Evolutionary conservation across 108 stramenopile species (phyloP), one percentile per base, ranked within the genome.

Genomic region (Chaetoceros muelleri): DNA sequence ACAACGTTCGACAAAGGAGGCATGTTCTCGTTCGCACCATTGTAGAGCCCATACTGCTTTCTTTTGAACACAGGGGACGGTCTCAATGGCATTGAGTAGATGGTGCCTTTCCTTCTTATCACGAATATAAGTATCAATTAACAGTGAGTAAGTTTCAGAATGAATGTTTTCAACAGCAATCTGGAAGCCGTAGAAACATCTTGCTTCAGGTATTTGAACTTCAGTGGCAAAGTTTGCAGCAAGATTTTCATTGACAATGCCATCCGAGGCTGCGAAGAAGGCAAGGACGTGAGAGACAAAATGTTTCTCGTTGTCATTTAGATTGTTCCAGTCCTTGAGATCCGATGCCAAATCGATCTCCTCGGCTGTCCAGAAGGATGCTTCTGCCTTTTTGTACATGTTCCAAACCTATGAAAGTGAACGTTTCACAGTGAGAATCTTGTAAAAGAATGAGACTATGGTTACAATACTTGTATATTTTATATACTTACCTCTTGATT

Each of bases 351-450:
- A 69, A 66, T 99, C 99, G 60, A 99, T 91, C 74, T 99, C 99
- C 64, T 99, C 99, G 28, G 96, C 96, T 28, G 99, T 99, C 99
- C 99, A 99, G 77, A 99, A 99, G 64, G 87, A 92, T 1, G 99
- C 99, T 66, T 98, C 96, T 20, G 98, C 96, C 67, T 98, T 95
- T 70, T 99, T 99, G 93, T 99, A 99, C 95, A 97, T 98, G 62
- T 71, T 58, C 90, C 90, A 91, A 20, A 90, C 79, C 86, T 87
- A 53, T 28, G n/a, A n/a, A n/a, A n/a, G n/a, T n/a, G n/a, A n/a
- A n/a, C n/a, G n/a, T n/a, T n/a, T n/a, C n/a, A 16, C 50, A 22
- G 50, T 21, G 20, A 10, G 8, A 51, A 13, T 20, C 21, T 10
- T 40, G 55, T 20, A 2, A 34, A 8, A 44, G 19, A 44, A 20